Evolutionary conservation across 306 rosid species (phyloP).

Genomic region (Dryas alaskensis): DNA sequence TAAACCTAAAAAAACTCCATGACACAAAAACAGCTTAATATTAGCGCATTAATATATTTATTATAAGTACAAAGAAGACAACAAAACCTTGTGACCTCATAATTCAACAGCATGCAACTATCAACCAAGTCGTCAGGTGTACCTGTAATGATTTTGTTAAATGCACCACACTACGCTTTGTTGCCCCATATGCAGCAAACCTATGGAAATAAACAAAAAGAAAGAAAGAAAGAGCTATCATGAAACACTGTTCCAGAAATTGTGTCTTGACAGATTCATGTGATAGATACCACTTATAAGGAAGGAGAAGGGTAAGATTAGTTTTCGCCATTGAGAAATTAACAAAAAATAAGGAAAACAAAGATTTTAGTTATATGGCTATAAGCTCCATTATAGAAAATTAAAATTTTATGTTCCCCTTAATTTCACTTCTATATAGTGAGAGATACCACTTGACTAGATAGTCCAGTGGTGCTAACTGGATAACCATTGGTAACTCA

Average conservation of each 20-base stretch:
- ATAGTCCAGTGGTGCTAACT: neutral
- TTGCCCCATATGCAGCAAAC: constrained; percentile 99
- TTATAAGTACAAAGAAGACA: neutral
- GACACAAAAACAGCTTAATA: neutral
- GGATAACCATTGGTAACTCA: neutral
- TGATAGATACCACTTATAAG: neutral
- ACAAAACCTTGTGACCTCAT: neutral
- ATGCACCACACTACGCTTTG: constrained; percentile 97
- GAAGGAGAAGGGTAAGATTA: neutral
- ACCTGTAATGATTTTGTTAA: constrained; percentile 95
- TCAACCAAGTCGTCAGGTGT: constrained; percentile 9
- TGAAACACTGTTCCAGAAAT: constrained; percentile 3
- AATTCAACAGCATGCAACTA: neutral
- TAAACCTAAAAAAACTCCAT: neutral
- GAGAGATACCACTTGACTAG: neutral
- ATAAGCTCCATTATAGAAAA: neutral
- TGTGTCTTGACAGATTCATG: neutral
- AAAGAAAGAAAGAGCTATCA: constrained; percentile 4
- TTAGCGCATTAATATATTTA: neutral
- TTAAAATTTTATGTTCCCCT: neutral
- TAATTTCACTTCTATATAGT: neutral
- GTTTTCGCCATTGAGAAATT: neutral
- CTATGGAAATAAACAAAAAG: constrained; percentile 35
- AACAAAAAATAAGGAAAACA: neutral
- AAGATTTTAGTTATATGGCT: neutral